Base-by-base conservation (phyloP, 192 early-diverging fungal species). In the Borealophlyctis nickersoniae region DNA sequence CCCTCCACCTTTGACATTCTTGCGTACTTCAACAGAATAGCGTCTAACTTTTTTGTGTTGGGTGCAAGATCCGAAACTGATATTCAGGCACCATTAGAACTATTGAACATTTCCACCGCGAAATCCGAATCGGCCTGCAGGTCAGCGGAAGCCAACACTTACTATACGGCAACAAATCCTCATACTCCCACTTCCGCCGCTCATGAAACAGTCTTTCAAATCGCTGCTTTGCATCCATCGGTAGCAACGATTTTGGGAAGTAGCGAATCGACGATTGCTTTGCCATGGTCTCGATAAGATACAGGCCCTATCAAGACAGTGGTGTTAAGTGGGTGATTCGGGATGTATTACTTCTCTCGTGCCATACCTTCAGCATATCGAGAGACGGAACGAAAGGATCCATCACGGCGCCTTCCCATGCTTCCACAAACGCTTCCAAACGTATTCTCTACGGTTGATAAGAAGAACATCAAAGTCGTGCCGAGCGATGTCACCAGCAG, bases 121-220 rank as follows among this genome's bases (percentile, higher is more conserved):
- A 60, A 28, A 30, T 65, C 23, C 14, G 19, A 52, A 16, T 9
- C 7, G 14, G 57, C 33, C 50, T 52, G 24, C 49, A n/a, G 24
- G 26, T 56, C 14, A 26, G 2, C 19, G 30, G 23, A 9, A 11
- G 23, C 29, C 33, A 32, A n/a, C 4, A 32, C 56, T 45, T 62
- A 72, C 75, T 67, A 55, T 74, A 80, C 2, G 70, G 73, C 53
- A 76, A 48, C 2, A 80, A 57, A 30, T 80, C 78, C 3, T 30
- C 45, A 14, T 52, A 55, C 0, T 54, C 33, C 78, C 78, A 80
- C 60, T 74, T 73, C 49, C 54, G 27, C 29, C 69, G 55, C 16
- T 69, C 54, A 22, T 64, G 36, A 60, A 80, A 80, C 1, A 80
- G 74, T n/a, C 57, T 52, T 39, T 71, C 66, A 31, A 80, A 71